phyloP scores from a whole-genome alignment of 352 stramenopile species.

The Albugo candida region DNA sequence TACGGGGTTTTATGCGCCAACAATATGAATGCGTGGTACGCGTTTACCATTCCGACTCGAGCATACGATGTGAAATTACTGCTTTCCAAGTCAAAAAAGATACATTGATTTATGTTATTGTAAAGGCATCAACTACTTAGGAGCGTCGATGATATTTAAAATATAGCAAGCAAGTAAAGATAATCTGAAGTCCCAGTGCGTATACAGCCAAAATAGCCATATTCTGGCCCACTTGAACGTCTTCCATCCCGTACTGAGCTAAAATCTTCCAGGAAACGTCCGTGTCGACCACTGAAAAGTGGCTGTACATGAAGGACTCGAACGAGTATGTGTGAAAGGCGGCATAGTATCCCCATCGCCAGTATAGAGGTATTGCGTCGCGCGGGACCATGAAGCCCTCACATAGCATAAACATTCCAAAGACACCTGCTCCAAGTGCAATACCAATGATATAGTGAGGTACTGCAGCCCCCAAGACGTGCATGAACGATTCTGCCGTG shows the following conservation, averaged over 20 bases:
- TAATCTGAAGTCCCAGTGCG: slow-evolving; percentile 23
- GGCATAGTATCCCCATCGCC: slow-evolving; percentile 73
- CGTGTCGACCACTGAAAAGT: slow-evolving; percentile 22
- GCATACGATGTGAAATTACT: too few species aligned
- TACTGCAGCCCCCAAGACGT: slow-evolving; percentile 52
- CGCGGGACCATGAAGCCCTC: slow-evolving; percentile 73
- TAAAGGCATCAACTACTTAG: too few species aligned
- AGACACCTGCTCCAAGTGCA: slow-evolving; percentile 49
- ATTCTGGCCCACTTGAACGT: slow-evolving; percentile 25
- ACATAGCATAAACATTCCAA: slow-evolving; percentile 77
- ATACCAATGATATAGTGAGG: slow-evolving; percentile 80
- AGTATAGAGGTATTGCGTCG: slow-evolving; percentile 40
- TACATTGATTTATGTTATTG: too few species aligned
- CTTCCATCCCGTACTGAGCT: slow-evolving; percentile 26
- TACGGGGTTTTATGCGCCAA: too few species aligned
- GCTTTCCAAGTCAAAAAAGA: too few species aligned
- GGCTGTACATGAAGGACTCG: slow-evolving; percentile 68
- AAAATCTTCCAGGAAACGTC: slow-evolving; percentile 14
- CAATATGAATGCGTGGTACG: too few species aligned
- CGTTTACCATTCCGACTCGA: too few species aligned
- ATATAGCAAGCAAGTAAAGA: slow-evolving; percentile 20
- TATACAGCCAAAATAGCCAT: slow-evolving; percentile 38
- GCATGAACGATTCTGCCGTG: slow-evolving; percentile 61
- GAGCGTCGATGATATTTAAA: background rate
- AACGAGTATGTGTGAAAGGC: slow-evolving; percentile 79